A percentile compares a stretch with the other conserved stretches of the same genome.
phyloP scores from a whole-genome alignment of 805 yeast species.

The Pachysolen tannophilus region DNA sequence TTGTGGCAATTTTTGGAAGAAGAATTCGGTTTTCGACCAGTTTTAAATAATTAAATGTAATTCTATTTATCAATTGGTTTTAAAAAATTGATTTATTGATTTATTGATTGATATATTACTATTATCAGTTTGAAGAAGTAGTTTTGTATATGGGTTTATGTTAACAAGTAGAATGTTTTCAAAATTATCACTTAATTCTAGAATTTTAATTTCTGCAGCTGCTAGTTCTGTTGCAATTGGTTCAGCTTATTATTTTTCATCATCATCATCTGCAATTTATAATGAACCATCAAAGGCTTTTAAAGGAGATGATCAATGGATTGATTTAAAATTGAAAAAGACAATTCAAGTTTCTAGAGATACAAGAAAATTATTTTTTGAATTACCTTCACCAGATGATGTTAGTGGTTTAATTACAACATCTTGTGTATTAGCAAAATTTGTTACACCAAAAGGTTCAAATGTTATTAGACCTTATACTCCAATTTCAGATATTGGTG shows the following conservation, averaged over 20 bases:
- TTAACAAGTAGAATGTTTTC: constrained; percentile 4
- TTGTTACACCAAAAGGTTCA: constrained; percentile 73
- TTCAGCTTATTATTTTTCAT: constrained; percentile 25
- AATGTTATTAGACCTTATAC: constrained; percentile 87
- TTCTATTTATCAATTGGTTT: no score
- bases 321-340: constrained; percentile 52
- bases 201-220: constrained; percentile 21
- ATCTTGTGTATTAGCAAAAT: constrained; percentile 75
- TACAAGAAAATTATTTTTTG: constrained; percentile 64
- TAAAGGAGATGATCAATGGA: constrained; percentile 60
- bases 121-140: neutral
- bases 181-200: constrained; percentile 1
- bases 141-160: no score
- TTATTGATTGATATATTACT: neutral
- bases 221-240: constrained; percentile 42
- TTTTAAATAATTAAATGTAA: no score
- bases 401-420: constrained; percentile 75
- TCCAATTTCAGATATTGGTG: constrained; percentile 66
- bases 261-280: constrained; percentile 17
- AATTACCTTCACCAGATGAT: constrained; percentile 57
- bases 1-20: no score
- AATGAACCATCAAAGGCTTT: constrained; percentile 40
- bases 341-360: constrained; percentile 46
- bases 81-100: no score
- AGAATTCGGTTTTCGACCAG: no score